A percentile compares a stretch with the other conserved stretches of the same genome.
Evolutionary conservation across 192 early-diverging fungal genomes (phyloP).

Genomic region (Backusella morwellensis): DNA sequence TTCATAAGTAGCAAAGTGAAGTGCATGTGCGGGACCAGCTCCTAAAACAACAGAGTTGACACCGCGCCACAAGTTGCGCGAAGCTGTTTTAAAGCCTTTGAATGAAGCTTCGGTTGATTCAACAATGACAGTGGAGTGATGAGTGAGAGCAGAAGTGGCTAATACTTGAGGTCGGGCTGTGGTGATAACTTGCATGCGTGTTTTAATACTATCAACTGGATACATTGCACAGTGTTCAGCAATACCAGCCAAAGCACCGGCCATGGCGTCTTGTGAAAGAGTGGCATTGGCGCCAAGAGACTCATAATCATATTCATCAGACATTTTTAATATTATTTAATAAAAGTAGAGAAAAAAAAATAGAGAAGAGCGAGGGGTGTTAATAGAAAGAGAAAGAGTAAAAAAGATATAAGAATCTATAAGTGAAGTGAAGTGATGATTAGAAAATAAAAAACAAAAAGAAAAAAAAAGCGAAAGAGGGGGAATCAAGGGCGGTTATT

Average conservation of each 20-base stretch:
- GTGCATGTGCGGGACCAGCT: constrained; percentile 91
- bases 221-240: constrained; percentile 96
- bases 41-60: constrained; percentile 91
- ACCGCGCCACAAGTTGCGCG: constrained; percentile 81
- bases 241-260: constrained; percentile 95
- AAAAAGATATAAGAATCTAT: background rate
- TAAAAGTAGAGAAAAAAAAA: background rate
- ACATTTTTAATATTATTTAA: constrained; percentile 15
- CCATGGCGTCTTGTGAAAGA: constrained; percentile 77
- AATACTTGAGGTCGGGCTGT: constrained; percentile 33
- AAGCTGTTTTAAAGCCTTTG: constrained; percentile 12
- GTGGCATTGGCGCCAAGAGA: constrained; percentile 76
- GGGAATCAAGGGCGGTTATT: constrained; percentile 3
- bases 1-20: constrained; percentile 95
- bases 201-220: constrained; percentile 94
- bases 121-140: constrained; percentile 52
- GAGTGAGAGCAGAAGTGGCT: background rate
- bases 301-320: constrained; percentile 86
- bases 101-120: constrained; percentile 44
- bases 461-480: background rate
- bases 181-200: constrained; percentile 88
- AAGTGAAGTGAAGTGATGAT: background rate
- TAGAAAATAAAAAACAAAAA: background rate
- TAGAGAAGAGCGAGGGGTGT: background rate
- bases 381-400: background rate